phyloP scores from a whole-genome alignment of 202 grass and related monocot genomes.

The Hordeum pubiflorum region DNA sequence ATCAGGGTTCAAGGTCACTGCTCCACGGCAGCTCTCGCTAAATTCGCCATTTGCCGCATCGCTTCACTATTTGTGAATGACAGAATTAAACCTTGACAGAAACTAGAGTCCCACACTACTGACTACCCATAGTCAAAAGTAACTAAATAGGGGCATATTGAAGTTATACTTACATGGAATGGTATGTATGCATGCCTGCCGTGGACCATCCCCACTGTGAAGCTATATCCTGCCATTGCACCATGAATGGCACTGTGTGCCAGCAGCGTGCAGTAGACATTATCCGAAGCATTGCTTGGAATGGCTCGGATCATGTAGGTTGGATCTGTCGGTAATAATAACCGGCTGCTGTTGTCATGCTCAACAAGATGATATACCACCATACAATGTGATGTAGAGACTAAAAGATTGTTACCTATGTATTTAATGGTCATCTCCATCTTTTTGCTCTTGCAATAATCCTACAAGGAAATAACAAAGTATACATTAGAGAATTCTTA shows the following conservation, averaged over 20 bases:
- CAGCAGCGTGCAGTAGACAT: conserved; percentile 87
- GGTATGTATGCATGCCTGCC: conserved; percentile 92
- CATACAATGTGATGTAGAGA: background rate
- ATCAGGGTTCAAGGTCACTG: background rate
- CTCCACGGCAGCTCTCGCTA: background rate
- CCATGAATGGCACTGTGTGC: conserved; percentile 96
- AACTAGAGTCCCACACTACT: background rate
- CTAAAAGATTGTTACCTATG: conserved; percentile 56
- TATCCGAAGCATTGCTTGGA: conserved; percentile 95
- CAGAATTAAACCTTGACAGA: background rate
- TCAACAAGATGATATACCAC: background rate
- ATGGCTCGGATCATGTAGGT: conserved; percentile 98
- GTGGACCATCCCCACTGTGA: conserved; percentile 79
- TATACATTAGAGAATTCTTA: background rate
- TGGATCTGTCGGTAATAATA: conserved; percentile 66
- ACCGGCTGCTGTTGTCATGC: background rate
- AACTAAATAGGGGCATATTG: background rate
- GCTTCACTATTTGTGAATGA: background rate
- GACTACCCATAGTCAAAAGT: background rate
- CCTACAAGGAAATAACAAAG: conserved; percentile 34
- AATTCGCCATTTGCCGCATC: background rate
- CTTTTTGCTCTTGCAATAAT: conserved; percentile 66
- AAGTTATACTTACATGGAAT: conserved; percentile 67
- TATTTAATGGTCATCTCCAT: conserved; percentile 97
- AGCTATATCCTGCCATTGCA: conserved; percentile 98